These are phyloP conservation scores for Trametes pubescens DNA, from an alignment of 1,284 basidiomycete species.

Conservation along the genomic window DNA sequence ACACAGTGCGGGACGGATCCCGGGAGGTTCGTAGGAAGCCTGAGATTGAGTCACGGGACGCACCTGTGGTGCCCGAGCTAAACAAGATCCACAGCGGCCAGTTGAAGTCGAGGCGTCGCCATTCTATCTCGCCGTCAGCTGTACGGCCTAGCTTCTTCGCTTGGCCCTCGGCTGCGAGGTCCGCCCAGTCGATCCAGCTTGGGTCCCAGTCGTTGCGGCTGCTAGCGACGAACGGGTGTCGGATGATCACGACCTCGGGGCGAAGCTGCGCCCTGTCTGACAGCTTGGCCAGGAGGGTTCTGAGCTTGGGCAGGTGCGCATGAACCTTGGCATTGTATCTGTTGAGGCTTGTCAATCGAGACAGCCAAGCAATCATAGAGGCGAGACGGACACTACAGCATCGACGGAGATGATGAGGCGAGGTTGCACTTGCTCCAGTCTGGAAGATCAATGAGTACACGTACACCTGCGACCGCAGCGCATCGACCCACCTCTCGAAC, in stretches of 20 bases:
- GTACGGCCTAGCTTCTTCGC: conserved; percentile 56
- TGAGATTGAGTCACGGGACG: conserved; percentile 33
- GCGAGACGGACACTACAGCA: conserved; percentile 63
- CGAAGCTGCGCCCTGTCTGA: conserved; percentile 45
- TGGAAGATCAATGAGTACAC: conserved; percentile 36
- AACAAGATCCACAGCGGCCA: conserved; percentile 91
- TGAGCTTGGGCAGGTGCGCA: conserved; percentile 73
- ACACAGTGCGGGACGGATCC: conserved; percentile 21
- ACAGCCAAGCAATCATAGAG: background rate
- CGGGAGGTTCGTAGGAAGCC: conserved; percentile 14
- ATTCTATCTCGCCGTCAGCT: conserved; percentile 61
- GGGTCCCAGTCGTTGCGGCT: conserved; percentile 50
- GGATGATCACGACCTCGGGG: conserved; percentile 69
- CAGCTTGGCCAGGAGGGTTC: conserved; percentile 61
- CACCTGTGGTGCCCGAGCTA: conserved; percentile 86
- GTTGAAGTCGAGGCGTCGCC: conserved; percentile 74
- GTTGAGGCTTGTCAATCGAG: conserved; percentile 11
- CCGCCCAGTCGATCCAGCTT: conserved; percentile 65
- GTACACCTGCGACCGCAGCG: conserved; percentile 2
- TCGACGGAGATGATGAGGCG: conserved; percentile 79
- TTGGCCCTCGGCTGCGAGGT: conserved; percentile 58
- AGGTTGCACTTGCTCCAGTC: conserved; percentile 80
- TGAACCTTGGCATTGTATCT: conserved; percentile 80
- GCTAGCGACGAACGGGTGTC: conserved; percentile 47
- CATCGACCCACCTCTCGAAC: conserved; percentile 68